Conservation (phyloP, 768 basidiomycete genomes). For the Suillus placidus region DNA sequence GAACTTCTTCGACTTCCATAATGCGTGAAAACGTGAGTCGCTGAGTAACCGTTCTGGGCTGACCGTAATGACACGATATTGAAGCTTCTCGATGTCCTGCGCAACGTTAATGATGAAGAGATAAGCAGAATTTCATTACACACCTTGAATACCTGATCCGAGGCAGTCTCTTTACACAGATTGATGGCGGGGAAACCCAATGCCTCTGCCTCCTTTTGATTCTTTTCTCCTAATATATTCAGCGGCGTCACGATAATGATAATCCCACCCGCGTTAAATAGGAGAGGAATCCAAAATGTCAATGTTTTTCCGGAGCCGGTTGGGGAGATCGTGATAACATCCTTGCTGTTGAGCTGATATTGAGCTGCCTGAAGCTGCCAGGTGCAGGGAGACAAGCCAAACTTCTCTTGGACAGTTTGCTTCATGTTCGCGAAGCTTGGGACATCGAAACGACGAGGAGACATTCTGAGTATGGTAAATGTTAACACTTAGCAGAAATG, state of each 20-base stretch:
- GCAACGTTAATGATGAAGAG: not conserved
- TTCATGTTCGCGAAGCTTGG: not conserved
- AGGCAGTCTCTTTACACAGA: conserved; percentile 11
- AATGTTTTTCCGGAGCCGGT: conserved; percentile 16
- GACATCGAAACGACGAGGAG: not conserved
- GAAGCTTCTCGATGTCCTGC: conserved; percentile 29
- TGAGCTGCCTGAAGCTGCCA: conserved; percentile 11
- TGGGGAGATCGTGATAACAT: conserved; percentile 16
- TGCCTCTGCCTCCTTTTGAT: not conserved
- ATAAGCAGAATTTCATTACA: not conserved
- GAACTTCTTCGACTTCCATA: conserved; percentile 28
- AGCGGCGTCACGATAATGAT: conserved; percentile 17
- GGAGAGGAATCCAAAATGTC: conserved; percentile 16
- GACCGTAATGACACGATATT: conserved; percentile 29
- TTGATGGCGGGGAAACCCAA: conserved; percentile 15
- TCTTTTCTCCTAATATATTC: conserved; percentile 16
- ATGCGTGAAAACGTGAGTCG: conserved; percentile 7
- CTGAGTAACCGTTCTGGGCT: conserved; percentile 33
- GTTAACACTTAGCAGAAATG: not conserved
- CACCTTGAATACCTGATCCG: conserved; percentile 13
- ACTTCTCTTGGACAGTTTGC: conserved; percentile 3
- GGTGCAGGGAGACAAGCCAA: conserved; percentile 4
- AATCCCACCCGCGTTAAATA: conserved; percentile 16
- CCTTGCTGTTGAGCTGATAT: conserved; percentile 3
- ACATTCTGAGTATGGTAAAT: not conserved